Base-by-base conservation (phyloP, 2,329 filamentous ascomycete species). In the Cladophialophora bantiana region DNA sequence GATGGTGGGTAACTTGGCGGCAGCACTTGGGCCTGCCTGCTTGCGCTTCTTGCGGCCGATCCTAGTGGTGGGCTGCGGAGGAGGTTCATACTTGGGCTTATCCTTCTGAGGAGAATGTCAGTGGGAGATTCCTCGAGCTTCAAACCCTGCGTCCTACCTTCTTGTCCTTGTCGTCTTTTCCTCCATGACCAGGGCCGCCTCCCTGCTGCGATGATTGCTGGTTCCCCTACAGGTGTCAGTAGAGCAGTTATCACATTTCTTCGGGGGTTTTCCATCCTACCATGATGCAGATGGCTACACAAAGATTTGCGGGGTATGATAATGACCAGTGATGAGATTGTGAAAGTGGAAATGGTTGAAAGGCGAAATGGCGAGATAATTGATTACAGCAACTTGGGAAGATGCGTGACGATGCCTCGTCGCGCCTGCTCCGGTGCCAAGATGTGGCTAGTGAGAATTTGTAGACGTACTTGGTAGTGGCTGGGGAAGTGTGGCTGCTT, bases 81-180 rank as follows among this genome's bases (percentile, higher is more conserved):
- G 95, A 72, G 95, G 95, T 82, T 99, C 95, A 85, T 99, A 99
- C 91, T 97, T 98, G 78, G 95, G 95, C 90, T 99, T 99, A 71
- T 99, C 94, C 87, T 99, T 98, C 94, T 97, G 76, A 74, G 68
- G 59, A n/a, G 38, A 48, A 18, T 48, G 52, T 74, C 60, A 74
- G 67, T 45, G 50, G 35, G 64, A 13, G 13, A 7, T 42, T 32
- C 32, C 35, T 52, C 79, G 63, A 82, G 92, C 94, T 88, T 20
- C 20, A 3, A 7, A 34, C 3, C 20, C 34, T 31, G 35, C 26
- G 2, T 5, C 26, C 26, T 53, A 61, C 59, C 59, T 98, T 98
- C 87, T 98, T 97, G 77, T 96, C 94, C 83, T 94, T 94, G 15
- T 92, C 90, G 74, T 94, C 90, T 71, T 90, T 90, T 72, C 90